phyloP scores from a whole-genome alignment of 1,284 basidiomycete species.

The Prillingera fragicola region DNA sequence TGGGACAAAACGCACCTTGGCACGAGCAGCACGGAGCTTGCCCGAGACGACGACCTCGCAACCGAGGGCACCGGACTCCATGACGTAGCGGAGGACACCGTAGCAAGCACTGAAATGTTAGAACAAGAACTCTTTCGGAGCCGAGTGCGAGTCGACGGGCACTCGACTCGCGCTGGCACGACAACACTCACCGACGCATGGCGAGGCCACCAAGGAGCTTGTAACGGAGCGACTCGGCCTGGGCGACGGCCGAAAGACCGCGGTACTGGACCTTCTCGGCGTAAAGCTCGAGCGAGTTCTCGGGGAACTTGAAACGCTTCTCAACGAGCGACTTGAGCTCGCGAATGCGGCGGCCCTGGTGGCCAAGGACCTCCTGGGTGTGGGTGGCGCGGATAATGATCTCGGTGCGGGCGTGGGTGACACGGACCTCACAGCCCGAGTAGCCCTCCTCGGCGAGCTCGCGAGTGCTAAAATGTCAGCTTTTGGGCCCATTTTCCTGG shows the following conservation, averaged over 20 bases:
- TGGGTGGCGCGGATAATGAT: conserved; percentile 99
- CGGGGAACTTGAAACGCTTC: conserved; percentile 99
- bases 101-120: conserved; percentile 78
- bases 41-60: conserved; percentile 99
- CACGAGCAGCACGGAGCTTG: conserved; percentile 98
- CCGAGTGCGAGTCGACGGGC: too few relatives aligned
- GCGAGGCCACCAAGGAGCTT: conserved; percentile 99
- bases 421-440: conserved; percentile 99
- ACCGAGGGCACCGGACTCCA: conserved; percentile 99
- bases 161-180: too few relatives aligned
- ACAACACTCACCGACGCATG: conserved; percentile 75
- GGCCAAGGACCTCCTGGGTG: conserved; percentile 99
- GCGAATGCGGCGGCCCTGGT: conserved; percentile 98
- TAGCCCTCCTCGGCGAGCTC: conserved; percentile 99
- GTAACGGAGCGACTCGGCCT: conserved; percentile 98
- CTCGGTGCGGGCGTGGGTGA: conserved; percentile 98
- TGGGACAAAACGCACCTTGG: too few relatives aligned
- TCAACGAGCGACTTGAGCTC: conserved; percentile 97
- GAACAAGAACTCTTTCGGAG: neutral
- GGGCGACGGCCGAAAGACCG: conserved; percentile 96
- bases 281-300: conserved; percentile 97
- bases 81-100: conserved; percentile 99
- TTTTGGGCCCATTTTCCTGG: neutral
- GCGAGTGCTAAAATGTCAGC: conserved; percentile 58
- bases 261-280: conserved; percentile 99